phyloP scores from a whole-genome alignment of 148 eudicot genomes.

The Chenopodium suecicum region DNA sequence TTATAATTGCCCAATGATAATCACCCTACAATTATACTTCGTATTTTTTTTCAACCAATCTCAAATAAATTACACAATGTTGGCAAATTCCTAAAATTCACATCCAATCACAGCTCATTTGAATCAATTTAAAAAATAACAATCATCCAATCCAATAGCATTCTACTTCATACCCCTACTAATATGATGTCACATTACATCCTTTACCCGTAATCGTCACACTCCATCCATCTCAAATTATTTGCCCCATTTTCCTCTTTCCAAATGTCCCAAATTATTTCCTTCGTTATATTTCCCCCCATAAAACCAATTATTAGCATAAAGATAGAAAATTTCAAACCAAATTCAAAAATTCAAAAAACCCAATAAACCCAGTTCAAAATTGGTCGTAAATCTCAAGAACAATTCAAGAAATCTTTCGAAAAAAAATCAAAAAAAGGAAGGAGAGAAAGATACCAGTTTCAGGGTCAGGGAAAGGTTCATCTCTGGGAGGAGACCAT shows the following conservation, averaged over 20 bases:
- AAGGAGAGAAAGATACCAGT: slow-evolving; percentile 12
- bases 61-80: background rate
- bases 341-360: background rate
- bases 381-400: background rate
- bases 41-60: background rate
- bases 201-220: background rate
- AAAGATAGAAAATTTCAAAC: background rate
- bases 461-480: slow-evolving; percentile 37
- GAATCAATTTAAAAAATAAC: background rate
- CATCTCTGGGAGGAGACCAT: slow-evolving; percentile 40
- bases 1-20: background rate
- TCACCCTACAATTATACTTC: too few relatives aligned
- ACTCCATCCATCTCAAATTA: too few relatives aligned
- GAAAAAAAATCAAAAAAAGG: background rate
- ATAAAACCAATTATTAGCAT: background rate
- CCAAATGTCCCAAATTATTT: too few relatives aligned
- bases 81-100: background rate
- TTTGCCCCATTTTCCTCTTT: too few relatives aligned
- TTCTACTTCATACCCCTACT: background rate
- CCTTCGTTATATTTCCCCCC: too few relatives aligned
- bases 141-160: background rate
- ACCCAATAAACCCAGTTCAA: background rate
- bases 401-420: background rate
- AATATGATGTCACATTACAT: background rate
- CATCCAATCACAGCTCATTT: slow-evolving; percentile 1